Evolutionary conservation across 2,329 filamentous ascomycete species (phyloP).

Genomic region (Diaporthe australafricana): DNA sequence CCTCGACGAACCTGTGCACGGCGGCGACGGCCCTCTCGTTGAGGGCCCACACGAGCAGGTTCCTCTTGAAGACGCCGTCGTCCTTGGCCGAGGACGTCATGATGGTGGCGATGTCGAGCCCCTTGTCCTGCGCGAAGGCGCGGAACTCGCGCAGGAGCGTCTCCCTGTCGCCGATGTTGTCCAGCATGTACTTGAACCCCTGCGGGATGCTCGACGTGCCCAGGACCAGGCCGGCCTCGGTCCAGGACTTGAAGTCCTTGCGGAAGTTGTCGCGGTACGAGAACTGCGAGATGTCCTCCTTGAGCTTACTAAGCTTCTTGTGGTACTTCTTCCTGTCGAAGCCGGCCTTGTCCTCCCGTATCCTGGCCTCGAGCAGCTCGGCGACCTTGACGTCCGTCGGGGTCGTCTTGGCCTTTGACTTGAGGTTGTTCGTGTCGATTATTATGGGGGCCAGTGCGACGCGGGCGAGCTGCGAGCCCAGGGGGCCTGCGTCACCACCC

Average conservation of each 20-base stretch:
- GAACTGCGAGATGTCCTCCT: constrained; percentile 73
- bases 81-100: constrained; percentile 74
- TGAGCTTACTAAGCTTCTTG: constrained; percentile 69
- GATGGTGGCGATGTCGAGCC: constrained; percentile 72
- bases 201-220: constrained; percentile 77
- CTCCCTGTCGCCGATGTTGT: constrained; percentile 59
- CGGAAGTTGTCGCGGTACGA: constrained; percentile 75
- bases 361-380: constrained; percentile 65
- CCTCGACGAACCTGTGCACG: constrained; percentile 64
- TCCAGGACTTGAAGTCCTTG: constrained; percentile 90
- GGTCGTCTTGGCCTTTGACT: constrained; percentile 55
- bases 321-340: constrained; percentile 71
- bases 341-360: constrained; percentile 44
- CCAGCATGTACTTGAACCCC: constrained; percentile 69
- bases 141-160: constrained; percentile 61
- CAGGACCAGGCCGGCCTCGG: constrained; percentile 64
- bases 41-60: constrained; percentile 76
- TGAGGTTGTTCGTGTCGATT: constrained; percentile 77
- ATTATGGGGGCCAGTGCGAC: constrained; percentile 78
- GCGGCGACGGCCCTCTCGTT: constrained; percentile 61
- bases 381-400: constrained; percentile 54
- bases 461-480: constrained; percentile 71
- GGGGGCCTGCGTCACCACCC: constrained; percentile 49
- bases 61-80: constrained; percentile 68
- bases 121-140: constrained; percentile 65